Base-by-base conservation (phyloP, 2,329 filamentous ascomycete species). In the Alternaria sp. region DNA sequence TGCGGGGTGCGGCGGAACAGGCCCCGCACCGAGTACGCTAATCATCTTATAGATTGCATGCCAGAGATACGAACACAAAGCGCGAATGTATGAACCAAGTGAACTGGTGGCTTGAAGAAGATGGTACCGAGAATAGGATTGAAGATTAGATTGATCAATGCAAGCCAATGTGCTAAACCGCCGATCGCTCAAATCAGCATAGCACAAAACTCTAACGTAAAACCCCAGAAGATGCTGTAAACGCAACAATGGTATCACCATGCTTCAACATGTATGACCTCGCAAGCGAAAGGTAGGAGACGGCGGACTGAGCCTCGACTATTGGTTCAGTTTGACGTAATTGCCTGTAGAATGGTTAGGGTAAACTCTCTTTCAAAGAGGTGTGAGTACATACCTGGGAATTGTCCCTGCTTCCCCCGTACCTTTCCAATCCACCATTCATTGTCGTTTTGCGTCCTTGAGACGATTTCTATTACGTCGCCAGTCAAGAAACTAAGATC, bases 351-450 rank as follows among this genome's bases (percentile, higher is more conserved):
- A 7, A 34, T 62, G 69, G 75, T 74, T 69, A 79, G 61, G 74
- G 24, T 14, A 11, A 26, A 3, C 22, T 24, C 3, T 6, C 8
- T 12, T 9, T 18, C 36, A 7, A 3, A n/a, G 3, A 24, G 3
- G 32, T 11, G 38, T 6, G 7, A 6, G 16, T 18, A 79, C 88
- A 76, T 84, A 97, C 95, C 95, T 81, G 95, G 95, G 78, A 99
- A 99, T 75, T 98, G 94, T 26, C 95, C 95, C 74, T 91, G 84
- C 80, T 90, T 90, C 49, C 91, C 93, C 60, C 90, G 85, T 54
- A 96, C 76, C 75, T 88, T 91, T 38, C 95, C 95, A 8, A 86
- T 89, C 95, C 95, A 99, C 95, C 95, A 99, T 79, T 99, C 95
- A 70, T 99, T 98, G 52, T 92, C 89, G 72, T 97, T 97, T 64